Conservation (phyloP, 108 stramenopile genomes). For the Schizochytrium sp. region DNA sequence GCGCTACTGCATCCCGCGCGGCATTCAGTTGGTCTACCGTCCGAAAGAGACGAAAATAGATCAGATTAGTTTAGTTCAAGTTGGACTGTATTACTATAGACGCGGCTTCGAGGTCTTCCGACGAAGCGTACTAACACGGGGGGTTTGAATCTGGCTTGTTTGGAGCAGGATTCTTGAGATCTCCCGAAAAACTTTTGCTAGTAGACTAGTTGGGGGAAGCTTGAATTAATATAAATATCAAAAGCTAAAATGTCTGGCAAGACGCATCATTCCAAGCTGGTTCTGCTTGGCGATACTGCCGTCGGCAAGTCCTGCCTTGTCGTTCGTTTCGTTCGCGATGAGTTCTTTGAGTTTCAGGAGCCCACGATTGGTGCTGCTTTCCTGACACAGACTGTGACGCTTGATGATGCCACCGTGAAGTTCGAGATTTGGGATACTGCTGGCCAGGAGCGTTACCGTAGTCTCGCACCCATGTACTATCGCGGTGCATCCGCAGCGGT, state of each 20-base stretch:
- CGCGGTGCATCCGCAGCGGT: slow-evolving; percentile 88
- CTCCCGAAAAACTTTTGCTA: not conserved
- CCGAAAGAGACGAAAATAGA: not conserved
- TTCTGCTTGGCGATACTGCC: slow-evolving; percentile 97
- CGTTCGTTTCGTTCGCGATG: slow-evolving; percentile 96
- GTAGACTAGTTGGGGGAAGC: slow-evolving; percentile 13
- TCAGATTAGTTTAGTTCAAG: too few species aligned
- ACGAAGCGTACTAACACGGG: too few species aligned
- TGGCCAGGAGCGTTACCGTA: slow-evolving; percentile 84
- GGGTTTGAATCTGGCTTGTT: too few species aligned
- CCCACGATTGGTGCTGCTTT: slow-evolving; percentile 88
- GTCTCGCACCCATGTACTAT: slow-evolving; percentile 92
- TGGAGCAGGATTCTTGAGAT: not conserved
- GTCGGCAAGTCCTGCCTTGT: slow-evolving; percentile 95
- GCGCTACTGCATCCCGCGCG: not conserved
- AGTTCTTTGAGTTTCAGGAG: slow-evolving; percentile 99
- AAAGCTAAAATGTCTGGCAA: slow-evolving; percentile 66
- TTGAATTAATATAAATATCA: slow-evolving; percentile 59
- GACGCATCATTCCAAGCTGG: slow-evolving; percentile 97
- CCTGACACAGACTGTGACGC: slow-evolving; percentile 62
- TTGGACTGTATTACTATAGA: too few species aligned
- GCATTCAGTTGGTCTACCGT: not conserved
- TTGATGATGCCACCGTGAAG: slow-evolving; percentile 83
- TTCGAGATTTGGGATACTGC: slow-evolving; percentile 99
- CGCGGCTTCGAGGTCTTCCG: too few species aligned